Evolutionary conservation across 73 alveolate genomes (phyloP), one percentile per base, ranked within the genome.

Genomic region (Blepharisma japonicum): DNA sequence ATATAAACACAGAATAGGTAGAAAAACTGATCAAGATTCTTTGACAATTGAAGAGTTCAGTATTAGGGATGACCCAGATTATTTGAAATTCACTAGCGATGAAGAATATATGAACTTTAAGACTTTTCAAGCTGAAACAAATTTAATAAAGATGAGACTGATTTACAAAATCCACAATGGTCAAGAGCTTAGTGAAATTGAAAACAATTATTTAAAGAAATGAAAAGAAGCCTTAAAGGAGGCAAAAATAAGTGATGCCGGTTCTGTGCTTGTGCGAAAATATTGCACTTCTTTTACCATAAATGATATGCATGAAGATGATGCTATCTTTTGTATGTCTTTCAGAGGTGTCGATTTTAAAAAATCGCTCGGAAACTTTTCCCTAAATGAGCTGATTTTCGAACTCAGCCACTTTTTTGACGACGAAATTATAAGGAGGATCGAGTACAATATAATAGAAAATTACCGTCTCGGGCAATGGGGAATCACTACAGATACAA

Each of bases 351-450:
- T 82, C 7, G 74, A 66, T 1, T 18, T 78, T 8, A 68, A 82
- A 18, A 67, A 81, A 32, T 14, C 27, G 1, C 77, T 77, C 45
- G 81, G 85, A 7, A 0, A 78, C 45, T 86, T 32, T 67, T 53
- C 94, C 2, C 61, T 86, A 20, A 82, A 68, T 55, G 94, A 86
- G 25, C 21, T 82, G 48, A 79, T 82, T 27, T 76, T 86, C 9
- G 94, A 86, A 68, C 79, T 86, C 6, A 46, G 77, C 27, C 90
- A 86, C 81, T 86, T 86, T 71, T 45, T 86, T 6, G 94, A 86
- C 55, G 87, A 82, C 11, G 81, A 86, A 21, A 61, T 53, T 49
- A 21, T 86, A 21, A 86, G 74, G 7, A 78, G 78, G 25, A 54
- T 82, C 48, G 90, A 86, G 77, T 45, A 49, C 55, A 86, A 82